phyloP scores from a whole-genome alignment of 352 stramenopile species.

The Phytophthora tubulina region DNA sequence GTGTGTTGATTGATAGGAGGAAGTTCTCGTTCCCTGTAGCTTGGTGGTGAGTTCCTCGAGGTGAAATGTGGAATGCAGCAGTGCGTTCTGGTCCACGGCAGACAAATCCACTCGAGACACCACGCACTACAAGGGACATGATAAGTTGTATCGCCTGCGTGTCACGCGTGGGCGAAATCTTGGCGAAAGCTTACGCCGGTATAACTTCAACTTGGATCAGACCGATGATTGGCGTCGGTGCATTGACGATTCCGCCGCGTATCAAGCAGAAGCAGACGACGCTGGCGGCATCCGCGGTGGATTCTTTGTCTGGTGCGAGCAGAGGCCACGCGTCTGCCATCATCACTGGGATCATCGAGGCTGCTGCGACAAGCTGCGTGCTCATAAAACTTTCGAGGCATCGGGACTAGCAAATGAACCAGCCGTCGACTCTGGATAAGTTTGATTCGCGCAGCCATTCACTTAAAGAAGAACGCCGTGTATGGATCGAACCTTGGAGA shows the following conservation, averaged over 20 bases:
- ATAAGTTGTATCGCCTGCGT: not conserved
- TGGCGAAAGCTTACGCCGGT: not conserved
- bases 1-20: not conserved
- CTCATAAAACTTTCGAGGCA: too few species aligned
- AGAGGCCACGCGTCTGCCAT: constrained; percentile 1
- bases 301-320: not conserved
- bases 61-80: constrained; percentile 13
- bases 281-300: not conserved
- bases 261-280: not conserved
- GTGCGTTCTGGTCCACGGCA: not conserved
- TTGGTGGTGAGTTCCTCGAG: not conserved
- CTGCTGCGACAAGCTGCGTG: not conserved
- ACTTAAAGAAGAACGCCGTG: constrained; percentile 40
- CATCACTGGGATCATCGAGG: constrained; percentile 3
- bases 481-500: constrained; percentile 32
- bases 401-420: constrained; percentile 11
- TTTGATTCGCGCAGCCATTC: constrained; percentile 43
- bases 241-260: too few species aligned
- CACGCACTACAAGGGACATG: constrained; percentile 7
- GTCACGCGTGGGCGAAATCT: constrained; percentile 9
- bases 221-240: too few species aligned
- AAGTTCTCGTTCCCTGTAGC: not conserved
- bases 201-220: constrained; percentile 13
- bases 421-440: constrained; percentile 20
- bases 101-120: constrained; percentile 10